Conservation (phyloP, 345 rosid species). For the Arabis alpina region DNA sequence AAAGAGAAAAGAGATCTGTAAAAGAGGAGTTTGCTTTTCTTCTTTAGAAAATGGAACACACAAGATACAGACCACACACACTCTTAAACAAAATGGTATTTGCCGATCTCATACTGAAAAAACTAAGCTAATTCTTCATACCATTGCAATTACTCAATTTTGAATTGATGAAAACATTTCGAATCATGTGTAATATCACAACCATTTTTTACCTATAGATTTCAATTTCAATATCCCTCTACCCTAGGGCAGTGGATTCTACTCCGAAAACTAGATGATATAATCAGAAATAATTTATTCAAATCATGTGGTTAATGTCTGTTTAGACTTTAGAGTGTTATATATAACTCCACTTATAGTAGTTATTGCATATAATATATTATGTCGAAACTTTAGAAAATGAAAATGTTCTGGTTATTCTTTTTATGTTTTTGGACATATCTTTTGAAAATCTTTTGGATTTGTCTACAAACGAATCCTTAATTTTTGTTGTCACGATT, state of each 20-base stretch:
- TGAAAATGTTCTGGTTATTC: neutral
- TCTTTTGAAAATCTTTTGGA: constrained; percentile 25
- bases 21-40: constrained; percentile 28
- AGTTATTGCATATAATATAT: neutral
- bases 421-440: neutral
- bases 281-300: neutral
- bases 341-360: neutral
- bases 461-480: constrained; percentile 18
- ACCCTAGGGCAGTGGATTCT: too few relatives aligned
- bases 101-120: too few relatives aligned
- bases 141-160: too few relatives aligned
- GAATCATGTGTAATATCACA: too few relatives aligned
- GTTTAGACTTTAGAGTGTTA: neutral
- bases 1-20: constrained; percentile 75
- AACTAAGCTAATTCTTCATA: too few relatives aligned
- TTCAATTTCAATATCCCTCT: too few relatives aligned
- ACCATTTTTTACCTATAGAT: too few relatives aligned
- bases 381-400: neutral
- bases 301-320: neutral
- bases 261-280: too few relatives aligned
- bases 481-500: constrained; percentile 20
- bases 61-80: neutral
- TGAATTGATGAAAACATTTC: too few relatives aligned
- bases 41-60: constrained; percentile 12
- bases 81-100: neutral